Percentiles rank a stretch among this genome's conserved stretches.
Evolutionary conservation across 495 filamentous ascomycete genomes (phyloP).

Genomic region (Penicillium atrosanguineum): DNA sequence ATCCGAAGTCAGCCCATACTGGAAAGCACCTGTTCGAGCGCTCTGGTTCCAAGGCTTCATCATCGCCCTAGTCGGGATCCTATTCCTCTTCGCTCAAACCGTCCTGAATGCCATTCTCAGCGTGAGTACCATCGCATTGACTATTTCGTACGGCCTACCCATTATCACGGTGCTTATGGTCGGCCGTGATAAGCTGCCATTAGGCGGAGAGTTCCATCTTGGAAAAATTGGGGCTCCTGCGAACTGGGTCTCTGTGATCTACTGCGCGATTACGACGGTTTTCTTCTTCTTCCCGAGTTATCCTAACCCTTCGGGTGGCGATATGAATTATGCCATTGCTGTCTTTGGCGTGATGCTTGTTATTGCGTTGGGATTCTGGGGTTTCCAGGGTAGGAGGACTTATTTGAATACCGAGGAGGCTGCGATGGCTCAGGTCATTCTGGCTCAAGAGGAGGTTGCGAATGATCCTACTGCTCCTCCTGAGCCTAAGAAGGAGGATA

Average conservation of each 20-base stretch:
- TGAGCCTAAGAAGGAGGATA: constrained; percentile 14
- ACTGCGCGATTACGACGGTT: constrained; percentile 41
- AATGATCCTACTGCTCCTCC: constrained; percentile 14
- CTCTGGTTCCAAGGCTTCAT: constrained; percentile 36
- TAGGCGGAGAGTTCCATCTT: constrained; percentile 35
- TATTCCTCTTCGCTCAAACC: constrained; percentile 45
- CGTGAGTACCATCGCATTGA: constrained; percentile 46
- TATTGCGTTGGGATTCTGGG: constrained; percentile 43
- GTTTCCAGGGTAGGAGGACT: constrained; percentile 26
- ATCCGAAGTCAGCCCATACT: constrained; percentile 18
- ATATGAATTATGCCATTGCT: constrained; percentile 49
- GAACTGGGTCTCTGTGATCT: constrained; percentile 41
- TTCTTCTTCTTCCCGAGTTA: constrained; percentile 46
- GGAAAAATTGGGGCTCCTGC: constrained; percentile 28
- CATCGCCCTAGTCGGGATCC: constrained; percentile 39
- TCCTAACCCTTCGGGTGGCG: constrained; percentile 35
- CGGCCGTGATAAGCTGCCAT: constrained; percentile 42
- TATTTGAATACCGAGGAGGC: constrained; percentile 37
- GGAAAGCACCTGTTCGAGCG: not conserved
- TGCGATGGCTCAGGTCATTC: constrained; percentile 29
- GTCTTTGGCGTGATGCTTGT: constrained; percentile 49
- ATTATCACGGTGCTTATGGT: constrained; percentile 36
- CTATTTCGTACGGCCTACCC: constrained; percentile 44
- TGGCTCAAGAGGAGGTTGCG: constrained; percentile 30
- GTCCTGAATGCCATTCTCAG: constrained; percentile 45